Evolutionary conservation across 2,329 filamentous ascomycete genomes (phyloP).

Genomic region (Aureobasidium melanogenum): DNA sequence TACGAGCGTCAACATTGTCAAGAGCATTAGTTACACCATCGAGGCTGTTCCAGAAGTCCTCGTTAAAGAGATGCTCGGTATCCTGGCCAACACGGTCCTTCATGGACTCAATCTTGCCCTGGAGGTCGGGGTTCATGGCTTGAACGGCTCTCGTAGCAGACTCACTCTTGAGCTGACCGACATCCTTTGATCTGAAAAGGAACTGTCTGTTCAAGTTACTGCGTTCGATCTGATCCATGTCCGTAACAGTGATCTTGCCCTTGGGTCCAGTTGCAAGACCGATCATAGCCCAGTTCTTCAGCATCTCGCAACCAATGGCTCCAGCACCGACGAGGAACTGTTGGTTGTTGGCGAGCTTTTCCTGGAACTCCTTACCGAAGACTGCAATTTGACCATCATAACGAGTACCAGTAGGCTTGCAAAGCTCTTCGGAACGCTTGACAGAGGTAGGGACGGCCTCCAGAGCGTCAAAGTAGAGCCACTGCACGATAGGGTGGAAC

Average conservation of each 20-base stretch:
- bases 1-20: slow-evolving; percentile 94
- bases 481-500: slow-evolving; percentile 91
- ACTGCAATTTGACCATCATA: slow-evolving; percentile 98
- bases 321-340: slow-evolving; percentile 94
- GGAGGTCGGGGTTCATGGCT: slow-evolving; percentile 88
- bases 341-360: slow-evolving; percentile 82
- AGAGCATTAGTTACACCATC: slow-evolving; percentile 94
- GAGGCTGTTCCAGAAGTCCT: slow-evolving; percentile 77
- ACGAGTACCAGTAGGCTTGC: slow-evolving; percentile 72
- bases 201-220: slow-evolving; percentile 98
- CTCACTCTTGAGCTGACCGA: slow-evolving; percentile 94
- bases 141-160: slow-evolving; percentile 83
- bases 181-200: slow-evolving; percentile 85
- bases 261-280: slow-evolving; percentile 81
- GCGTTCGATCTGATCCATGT: slow-evolving; percentile 98
- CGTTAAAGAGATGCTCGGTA: slow-evolving; percentile 90
- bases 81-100: slow-evolving; percentile 86
- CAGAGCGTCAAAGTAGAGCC: slow-evolving; percentile 96
- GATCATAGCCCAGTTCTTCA: slow-evolving; percentile 99
- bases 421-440: slow-evolving; percentile 73
- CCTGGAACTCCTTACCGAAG: slow-evolving; percentile 86
- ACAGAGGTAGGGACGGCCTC: slow-evolving; percentile 77
- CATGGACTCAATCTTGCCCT: slow-evolving; percentile 74
- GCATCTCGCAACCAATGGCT: slow-evolving; percentile 96
- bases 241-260: slow-evolving; percentile 84